Base-by-base conservation (phyloP, 805 yeast species). In the Cyberlindnera galapagoensis region DNA sequence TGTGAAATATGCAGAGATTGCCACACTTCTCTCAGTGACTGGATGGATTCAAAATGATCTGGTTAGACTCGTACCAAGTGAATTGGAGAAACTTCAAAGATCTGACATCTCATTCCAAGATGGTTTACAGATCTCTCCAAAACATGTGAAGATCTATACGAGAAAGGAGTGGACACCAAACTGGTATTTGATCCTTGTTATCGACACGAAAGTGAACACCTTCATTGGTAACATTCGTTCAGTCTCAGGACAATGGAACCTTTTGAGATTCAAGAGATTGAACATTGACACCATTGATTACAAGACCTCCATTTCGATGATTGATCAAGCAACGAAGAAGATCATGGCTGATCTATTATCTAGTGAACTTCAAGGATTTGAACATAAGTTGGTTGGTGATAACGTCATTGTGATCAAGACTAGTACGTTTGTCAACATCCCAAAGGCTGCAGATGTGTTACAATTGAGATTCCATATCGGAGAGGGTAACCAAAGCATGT, bases 41-140 rank as follows among this genome's bases (percentile, higher is more conserved):
- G 83, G 79, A 18, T 83, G 92, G 92, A 65, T 73, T 6, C 60
- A 64, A n/a, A 72, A 72, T 42, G 73, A 70, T 24, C 65, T 72
- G 24, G 64, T 81, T 28, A 63, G 57, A 20, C 46, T 82, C 18
- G 58, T 65, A 3, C 62, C 65, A 3, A 62, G 60, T 15, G 87
- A 78, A 48, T 49, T 66, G 14, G 46, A 46, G 22, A 56, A 52
- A 28, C 34, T 61, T 14, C 34, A 33, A 6, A 31, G 27, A 12
- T 12, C 43, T 33, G 4, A 26, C 8, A 25, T 30, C 26, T 19
- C 26, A 21, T 26, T 26, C n/a, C 33, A 34, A 11, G 28, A 31
- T n/a, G 11, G 27, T 7, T 23, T 27, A 12, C 15, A 23, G 2
- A 11, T 29, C 10, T 7, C 28, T 4, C 12, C 20, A 6, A 39